Conservation (phyloP, 257 asterid species). For the Solanum bulbocastanum region DNA sequence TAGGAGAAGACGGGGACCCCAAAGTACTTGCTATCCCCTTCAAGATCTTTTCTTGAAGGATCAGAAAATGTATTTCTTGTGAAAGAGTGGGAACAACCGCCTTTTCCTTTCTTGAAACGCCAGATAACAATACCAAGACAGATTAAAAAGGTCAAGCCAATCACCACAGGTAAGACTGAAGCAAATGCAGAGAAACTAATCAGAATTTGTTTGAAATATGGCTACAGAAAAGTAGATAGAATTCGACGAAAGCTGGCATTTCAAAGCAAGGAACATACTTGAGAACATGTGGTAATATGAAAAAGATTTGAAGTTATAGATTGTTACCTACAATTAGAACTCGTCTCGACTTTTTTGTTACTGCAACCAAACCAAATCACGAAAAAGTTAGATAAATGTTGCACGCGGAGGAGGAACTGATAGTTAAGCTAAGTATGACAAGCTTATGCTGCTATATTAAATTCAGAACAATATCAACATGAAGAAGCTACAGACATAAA, state of each 20-base stretch:
- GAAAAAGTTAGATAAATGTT: neutral
- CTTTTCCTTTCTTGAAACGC: neutral
- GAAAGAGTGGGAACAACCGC: neutral
- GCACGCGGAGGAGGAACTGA: neutral
- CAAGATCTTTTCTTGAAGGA: conserved; percentile 12
- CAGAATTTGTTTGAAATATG: neutral
- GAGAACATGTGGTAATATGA: neutral
- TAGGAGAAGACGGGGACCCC: conserved; percentile 32
- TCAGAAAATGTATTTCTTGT: neutral
- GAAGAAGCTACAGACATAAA: neutral
- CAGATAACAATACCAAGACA: neutral
- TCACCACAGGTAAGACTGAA: neutral
- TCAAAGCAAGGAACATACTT: neutral
- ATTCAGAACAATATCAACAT: neutral
- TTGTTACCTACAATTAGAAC: neutral
- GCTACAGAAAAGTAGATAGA: neutral
- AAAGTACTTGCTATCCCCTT: conserved; percentile 12
- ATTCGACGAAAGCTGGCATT: neutral
- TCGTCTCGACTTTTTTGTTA: neutral
- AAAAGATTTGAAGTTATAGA: neutral
- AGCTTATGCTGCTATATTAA: neutral
- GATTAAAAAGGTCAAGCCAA: neutral
- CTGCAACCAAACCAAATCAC: neutral
- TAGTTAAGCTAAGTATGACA: neutral
- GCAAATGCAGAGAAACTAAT: neutral